Evolutionary conservation across 1,284 basidiomycete species (phyloP), one percentile per base, ranked within the genome.

Genomic region (Mixia osmundae): DNA sequence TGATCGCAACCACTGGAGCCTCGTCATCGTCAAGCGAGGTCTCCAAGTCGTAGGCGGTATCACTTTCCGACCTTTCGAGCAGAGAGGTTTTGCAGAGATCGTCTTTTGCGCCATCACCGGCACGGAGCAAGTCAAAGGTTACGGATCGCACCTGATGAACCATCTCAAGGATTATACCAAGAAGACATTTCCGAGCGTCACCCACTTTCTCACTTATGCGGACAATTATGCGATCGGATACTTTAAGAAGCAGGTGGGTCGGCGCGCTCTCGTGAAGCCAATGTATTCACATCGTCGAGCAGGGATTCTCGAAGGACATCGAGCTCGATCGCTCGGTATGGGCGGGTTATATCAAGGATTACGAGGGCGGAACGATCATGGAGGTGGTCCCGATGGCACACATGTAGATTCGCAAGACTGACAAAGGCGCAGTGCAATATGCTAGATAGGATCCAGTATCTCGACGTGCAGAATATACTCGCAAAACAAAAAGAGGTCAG

Each of bases 271-370:
- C 22, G 4, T 25, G 23, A 5, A 7, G 11, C n/a, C 23, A 39
- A 11, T 5, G 11, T 24, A 10, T 29, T 24, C 2, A 11, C 14
- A 8, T 11, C 4, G 8, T 10, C 4, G 14, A 5, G 4, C 41
- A 56, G 59, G 87, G 89, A 0, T 99, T 99, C 59, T 80, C 82
- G 1, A 97, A 95, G 57, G 87, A 97, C 46, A 91, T 99, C 47
- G 76, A 74, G 0, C 68, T 91, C 14, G 75, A 78, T 40, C 70
- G 87, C 26, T 72, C 79, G 2, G 65, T 77, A 3, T 99, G 91
- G 91, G 87, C 89, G 1, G 91, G 89, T 1, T 97, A 99, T 57
- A 97, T 99, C 70, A 99, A 97, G 57, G 91, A 99, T 56, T 99
- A 99, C 57, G 91, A 99, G 55, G 91, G 91, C 32, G 89, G 85